Evolutionary conservation across 257 asterid species (phyloP).

Genomic region (Nicotiana undulata): DNA sequence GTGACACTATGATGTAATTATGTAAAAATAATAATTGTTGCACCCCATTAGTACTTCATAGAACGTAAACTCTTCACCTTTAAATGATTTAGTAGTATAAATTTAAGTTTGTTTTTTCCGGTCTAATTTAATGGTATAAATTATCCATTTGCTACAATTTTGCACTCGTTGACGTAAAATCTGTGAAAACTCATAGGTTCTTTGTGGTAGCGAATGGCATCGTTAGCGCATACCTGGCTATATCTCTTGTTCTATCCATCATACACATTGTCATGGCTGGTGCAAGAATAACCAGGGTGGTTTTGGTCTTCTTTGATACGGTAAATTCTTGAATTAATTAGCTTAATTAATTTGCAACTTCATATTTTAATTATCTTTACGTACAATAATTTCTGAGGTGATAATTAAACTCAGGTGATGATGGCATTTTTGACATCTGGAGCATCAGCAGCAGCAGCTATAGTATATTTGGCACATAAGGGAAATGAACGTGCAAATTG

Average conservation of each 20-base stretch:
- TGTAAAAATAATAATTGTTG: too few species aligned
- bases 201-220: slow-evolving; percentile 56
- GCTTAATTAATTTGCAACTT: background rate
- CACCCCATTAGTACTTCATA: too few species aligned
- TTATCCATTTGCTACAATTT: background rate
- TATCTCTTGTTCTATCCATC: slow-evolving; percentile 55
- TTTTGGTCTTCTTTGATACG: slow-evolving; percentile 56
- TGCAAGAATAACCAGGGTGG: slow-evolving; percentile 39
- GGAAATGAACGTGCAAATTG: slow-evolving; percentile 49
- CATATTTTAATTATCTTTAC: background rate
- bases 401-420: slow-evolving; percentile 29
- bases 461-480: slow-evolving; percentile 57
- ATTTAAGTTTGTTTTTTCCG: background rate
- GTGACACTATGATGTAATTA: background rate
- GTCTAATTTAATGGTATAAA: background rate
- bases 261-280: slow-evolving; percentile 58
- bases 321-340: slow-evolving; percentile 15
- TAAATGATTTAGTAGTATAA: too few species aligned
- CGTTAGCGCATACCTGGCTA: slow-evolving; percentile 44
- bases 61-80: too few species aligned
- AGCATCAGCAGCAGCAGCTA: slow-evolving; percentile 76
- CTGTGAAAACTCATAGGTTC: slow-evolving; percentile 32
- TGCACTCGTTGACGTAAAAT: background rate
- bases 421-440: slow-evolving; percentile 52
- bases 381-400: background rate